Evolutionary conservation across 306 rosid species (phyloP).

Genomic region (Rubus idaeus): DNA sequence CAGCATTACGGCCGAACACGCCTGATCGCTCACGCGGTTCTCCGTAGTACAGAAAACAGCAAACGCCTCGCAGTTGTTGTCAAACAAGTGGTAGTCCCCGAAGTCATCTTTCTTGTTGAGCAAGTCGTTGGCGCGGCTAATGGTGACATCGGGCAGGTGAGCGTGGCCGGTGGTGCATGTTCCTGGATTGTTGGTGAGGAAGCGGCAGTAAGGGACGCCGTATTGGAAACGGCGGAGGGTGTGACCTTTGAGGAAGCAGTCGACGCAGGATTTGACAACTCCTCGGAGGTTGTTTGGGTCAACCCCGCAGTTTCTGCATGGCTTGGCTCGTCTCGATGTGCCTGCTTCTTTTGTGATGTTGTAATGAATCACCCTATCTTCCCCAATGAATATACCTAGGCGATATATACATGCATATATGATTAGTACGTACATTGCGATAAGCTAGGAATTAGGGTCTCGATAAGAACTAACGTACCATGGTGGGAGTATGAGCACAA

Average conservation of each 20-base stretch:
- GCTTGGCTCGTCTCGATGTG: too few species aligned
- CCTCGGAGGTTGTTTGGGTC: not conserved
- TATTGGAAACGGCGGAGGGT: constrained; percentile 11
- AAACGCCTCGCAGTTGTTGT: constrained; percentile 20
- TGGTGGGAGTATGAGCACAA: constrained; percentile 11
- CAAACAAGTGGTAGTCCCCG: not conserved
- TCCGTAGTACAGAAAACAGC: constrained; percentile 1
- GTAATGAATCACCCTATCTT: constrained; percentile 6
- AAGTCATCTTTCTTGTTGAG: not conserved
- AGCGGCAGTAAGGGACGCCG: not conserved
- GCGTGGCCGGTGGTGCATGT: constrained; percentile 3
- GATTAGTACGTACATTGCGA: too few species aligned
- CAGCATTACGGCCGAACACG: fast-evolving
- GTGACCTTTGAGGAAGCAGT: constrained; percentile 18
- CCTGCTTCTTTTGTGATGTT: not conserved
- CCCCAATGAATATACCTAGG: constrained; percentile 6
- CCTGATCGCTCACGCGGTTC: not conserved
- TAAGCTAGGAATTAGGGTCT: too few species aligned
- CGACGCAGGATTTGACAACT: constrained; percentile 14
- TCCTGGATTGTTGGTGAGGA: not conserved
- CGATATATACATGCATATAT: too few species aligned
- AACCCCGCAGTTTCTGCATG: not conserved
- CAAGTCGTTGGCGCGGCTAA: not conserved
- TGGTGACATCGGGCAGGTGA: not conserved
- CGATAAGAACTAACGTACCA: not conserved